Evolutionary conservation across 306 rosid genomes (phyloP), one percentile per base, ranked within the genome.

Genomic region (Prunus salicina): DNA sequence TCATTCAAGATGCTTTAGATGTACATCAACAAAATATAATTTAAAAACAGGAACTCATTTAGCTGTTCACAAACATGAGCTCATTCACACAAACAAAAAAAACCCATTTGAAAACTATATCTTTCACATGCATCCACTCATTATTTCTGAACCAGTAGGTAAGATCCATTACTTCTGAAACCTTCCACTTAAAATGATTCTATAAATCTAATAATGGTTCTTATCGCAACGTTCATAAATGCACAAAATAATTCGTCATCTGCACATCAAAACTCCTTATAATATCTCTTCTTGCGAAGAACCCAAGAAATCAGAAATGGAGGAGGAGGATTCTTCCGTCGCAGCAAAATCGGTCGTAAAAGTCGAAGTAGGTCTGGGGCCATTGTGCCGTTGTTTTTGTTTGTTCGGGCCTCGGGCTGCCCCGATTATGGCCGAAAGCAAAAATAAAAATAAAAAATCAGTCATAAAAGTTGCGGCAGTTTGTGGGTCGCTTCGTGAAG

Each of bases 401-500:
- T 1, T 56, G 62, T 56, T 56, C 20, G 62, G 62, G 62, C 28
- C 62, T 56, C 24, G 62, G 12, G 28, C 5, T 10, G 22, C 62
- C 62, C 27, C 62, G 13, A 3, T 56, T 5, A 24, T 3, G 13
- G 10, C 28, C 14, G 20, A 56, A 56, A 56, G 8, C 5, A 34
- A 56, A 20, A n/a, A n/a, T 1, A 19, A 20, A 20, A 56, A n/a
- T 1, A 19, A 56, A 20, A 56, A 56, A 3, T 20, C 62, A 20
- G 12, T 3, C 12, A 82, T 91, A 5, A 84, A 89, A 55, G 84
- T 89, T 30, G 92, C 76, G 5, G 96, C 96, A 12, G 12, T 91
- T 3, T 84, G 89, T 43, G 93, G 96, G 10, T 91, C 96, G 13
- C 77, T 91, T 1, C 89, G 96, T 2, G 81, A 79, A 67, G 96